Evolutionary conservation across 108 stramenopile species (phyloP).

Genomic region (Pseudonitzschia pungens): DNA sequence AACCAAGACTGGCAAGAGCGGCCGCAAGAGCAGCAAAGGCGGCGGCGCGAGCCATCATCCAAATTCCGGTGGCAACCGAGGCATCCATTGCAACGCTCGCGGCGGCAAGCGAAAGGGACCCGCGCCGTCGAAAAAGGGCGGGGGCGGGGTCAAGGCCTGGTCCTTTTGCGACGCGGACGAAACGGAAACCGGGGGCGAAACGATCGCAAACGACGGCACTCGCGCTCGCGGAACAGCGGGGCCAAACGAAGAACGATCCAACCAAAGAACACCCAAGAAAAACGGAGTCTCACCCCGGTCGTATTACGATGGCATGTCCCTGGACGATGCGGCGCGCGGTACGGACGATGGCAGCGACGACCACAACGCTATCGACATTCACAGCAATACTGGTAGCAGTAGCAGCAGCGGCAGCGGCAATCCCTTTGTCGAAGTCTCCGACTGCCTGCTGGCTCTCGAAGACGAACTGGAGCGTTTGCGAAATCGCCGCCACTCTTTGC

Average conservation of each 20-base stretch:
- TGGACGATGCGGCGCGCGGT: not conserved
- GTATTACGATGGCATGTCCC: not conserved
- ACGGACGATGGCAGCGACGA: not conserved
- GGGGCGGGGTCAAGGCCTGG: too few species aligned
- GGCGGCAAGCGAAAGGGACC: too few species aligned
- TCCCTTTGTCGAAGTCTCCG: constrained; percentile 2
- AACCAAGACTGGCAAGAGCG: not conserved
- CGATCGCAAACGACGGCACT: too few species aligned
- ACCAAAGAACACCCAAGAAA: not conserved
- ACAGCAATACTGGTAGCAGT: not conserved
- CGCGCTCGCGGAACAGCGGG: too few species aligned
- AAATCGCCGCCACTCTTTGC: too few species aligned
- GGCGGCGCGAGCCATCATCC: too few species aligned
- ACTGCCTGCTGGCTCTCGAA: not conserved
- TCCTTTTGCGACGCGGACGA: too few species aligned
- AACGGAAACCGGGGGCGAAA: too few species aligned
- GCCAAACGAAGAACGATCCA: not conserved
- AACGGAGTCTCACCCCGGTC: not conserved
- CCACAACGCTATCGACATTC: not conserved
- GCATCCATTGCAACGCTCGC: too few species aligned
- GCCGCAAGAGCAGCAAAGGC: not conserved
- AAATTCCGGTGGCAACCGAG: too few species aligned
- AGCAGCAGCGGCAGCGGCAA: not conserved
- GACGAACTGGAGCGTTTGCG: not conserved
- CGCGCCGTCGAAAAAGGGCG: too few species aligned